Percentiles rank a stretch among this genome's conserved stretches.
Evolutionary conservation across 768 basidiomycete species (phyloP).

Genomic region (Lentinula lateritia): DNA sequence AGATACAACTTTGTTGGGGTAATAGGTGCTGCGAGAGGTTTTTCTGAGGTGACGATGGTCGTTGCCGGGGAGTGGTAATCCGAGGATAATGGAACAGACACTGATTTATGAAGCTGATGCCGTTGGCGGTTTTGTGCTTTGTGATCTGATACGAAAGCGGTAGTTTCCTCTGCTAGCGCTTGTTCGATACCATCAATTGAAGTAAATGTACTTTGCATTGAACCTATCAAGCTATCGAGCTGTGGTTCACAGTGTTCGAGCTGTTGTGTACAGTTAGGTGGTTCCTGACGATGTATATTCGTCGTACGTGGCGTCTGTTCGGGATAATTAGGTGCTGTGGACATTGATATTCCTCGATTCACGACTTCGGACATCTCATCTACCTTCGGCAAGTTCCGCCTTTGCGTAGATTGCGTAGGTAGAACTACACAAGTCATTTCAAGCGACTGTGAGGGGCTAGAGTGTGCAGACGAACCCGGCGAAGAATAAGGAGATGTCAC

Average conservation of each 20-base stretch:
- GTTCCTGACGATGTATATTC: neutral
- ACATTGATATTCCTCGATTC: neutral
- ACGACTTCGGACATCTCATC: neutral
- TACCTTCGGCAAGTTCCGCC: neutral
- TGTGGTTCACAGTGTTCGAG: neutral
- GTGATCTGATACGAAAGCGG: neutral
- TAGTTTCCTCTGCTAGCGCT: neutral
- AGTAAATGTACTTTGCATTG: neutral
- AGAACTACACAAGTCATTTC: neutral
- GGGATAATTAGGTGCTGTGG: neutral
- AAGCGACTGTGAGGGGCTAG: neutral
- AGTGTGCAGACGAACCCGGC: neutral
- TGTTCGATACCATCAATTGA: neutral
- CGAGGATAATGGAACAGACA: neutral
- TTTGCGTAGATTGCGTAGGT: neutral
- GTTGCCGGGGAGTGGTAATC: neutral
- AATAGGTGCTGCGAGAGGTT: neutral
- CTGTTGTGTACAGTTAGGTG: neutral
- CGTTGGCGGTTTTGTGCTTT: neutral
- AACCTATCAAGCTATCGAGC: neutral
- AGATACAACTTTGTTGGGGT: neutral
- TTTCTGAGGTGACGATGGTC: neutral
- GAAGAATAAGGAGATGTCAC: neutral
- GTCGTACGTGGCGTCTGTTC: neutral
- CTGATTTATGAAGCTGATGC: neutral